Percentiles rank a stretch among this genome's conserved stretches.
These are phyloP conservation scores for Ailanthus altissimus DNA, from an alignment of 345 rosid species.

Conservation along the genomic window DNA sequence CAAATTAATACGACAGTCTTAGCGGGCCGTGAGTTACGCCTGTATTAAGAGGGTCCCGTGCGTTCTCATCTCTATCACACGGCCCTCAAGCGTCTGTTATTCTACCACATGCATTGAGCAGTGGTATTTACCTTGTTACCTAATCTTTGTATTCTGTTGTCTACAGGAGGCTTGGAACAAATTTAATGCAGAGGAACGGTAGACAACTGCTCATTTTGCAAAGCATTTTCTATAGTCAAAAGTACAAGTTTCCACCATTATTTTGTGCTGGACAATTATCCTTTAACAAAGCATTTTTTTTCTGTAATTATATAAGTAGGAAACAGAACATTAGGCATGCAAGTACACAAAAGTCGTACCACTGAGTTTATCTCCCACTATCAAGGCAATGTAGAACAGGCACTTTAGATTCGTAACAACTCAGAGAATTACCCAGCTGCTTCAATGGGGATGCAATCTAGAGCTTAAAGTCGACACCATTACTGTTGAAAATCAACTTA, in stretches of 20 bases:
- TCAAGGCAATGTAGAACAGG: no score
- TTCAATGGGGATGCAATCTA: not conserved
- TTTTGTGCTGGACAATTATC: conserved; percentile 17
- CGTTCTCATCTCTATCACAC: no score
- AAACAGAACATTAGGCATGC: not conserved
- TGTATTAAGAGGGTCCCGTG: no score
- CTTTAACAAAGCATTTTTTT: not conserved
- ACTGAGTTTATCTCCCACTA: not conserved
- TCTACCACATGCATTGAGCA: no score
- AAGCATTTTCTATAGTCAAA: no score
- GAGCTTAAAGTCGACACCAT: not conserved
- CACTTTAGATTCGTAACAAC: not conserved
- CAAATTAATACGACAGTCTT: no score
- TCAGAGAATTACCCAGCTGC: not conserved
- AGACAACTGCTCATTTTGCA: not conserved
- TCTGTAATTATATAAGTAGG: not conserved
- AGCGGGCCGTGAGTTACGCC: no score
- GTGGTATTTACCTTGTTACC: not conserved
- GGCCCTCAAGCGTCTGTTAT: no score
- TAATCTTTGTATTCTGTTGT: conserved; percentile 1
- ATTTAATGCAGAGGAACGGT: conserved; percentile 59
- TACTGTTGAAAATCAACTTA: not conserved
- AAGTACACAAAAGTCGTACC: not conserved
- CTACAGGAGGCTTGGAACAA: conserved; percentile 78
- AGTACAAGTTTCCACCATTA: not conserved